phyloP scores from a whole-genome alignment of 345 rosid species.

The Eucalyptus tenuipes region DNA sequence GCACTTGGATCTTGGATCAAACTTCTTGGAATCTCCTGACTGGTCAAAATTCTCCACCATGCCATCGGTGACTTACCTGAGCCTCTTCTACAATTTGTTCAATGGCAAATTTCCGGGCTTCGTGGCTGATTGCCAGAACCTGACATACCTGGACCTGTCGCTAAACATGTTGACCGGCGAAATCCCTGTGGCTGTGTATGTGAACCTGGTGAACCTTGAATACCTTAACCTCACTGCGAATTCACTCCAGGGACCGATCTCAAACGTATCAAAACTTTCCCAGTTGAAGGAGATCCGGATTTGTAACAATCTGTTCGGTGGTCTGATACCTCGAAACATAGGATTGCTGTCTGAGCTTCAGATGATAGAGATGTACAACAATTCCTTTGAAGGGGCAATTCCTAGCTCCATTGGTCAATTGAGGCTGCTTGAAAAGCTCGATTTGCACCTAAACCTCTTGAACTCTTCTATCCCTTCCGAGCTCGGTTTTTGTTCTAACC shows the following conservation, averaged over 20 bases:
- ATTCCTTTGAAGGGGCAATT: constrained; percentile 24
- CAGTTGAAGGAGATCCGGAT: constrained; percentile 24
- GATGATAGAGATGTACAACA: constrained; percentile 17
- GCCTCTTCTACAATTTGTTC: too few species aligned
- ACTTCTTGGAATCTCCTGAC: constrained; percentile 32
- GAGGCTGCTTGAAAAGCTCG: constrained; percentile 15
- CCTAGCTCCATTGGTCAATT: constrained; percentile 46
- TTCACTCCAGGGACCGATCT: constrained; percentile 24
- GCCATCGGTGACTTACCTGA: constrained; percentile 3
- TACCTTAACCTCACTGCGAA: neutral
- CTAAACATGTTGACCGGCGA: too few species aligned
- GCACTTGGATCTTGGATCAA: constrained; percentile 48
- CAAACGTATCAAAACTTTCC: constrained; percentile 41
- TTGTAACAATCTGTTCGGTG: constrained; percentile 17
- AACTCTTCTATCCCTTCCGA: constrained; percentile 44
- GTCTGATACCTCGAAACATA: constrained; percentile 27
- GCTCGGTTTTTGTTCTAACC: constrained; percentile 40
- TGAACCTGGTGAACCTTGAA: neutral
- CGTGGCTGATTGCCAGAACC: too few species aligned
- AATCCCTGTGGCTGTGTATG: neutral
- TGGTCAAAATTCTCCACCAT: constrained; percentile 40
- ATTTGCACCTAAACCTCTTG: constrained; percentile 22
- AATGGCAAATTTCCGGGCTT: too few species aligned
- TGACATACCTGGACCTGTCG: too few species aligned
- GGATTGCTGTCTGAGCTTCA: constrained; percentile 27